Evolutionary conservation across 2,329 filamentous ascomycete species (phyloP).

Genomic region (Chaetomium olivaceum): DNA sequence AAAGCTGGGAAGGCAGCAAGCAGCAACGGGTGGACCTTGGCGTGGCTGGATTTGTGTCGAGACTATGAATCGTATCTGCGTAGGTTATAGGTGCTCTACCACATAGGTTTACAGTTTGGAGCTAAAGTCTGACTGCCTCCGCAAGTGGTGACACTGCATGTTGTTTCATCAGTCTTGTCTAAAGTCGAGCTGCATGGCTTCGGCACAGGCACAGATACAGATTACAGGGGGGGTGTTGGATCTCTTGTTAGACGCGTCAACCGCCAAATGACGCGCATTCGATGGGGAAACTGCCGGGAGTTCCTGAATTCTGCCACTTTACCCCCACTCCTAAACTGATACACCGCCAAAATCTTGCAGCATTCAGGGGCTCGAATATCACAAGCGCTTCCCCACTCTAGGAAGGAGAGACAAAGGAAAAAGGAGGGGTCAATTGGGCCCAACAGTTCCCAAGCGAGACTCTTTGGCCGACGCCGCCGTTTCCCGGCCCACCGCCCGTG

Average conservation of each 20-base stretch:
- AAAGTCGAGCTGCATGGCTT: not conserved
- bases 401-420: not conserved
- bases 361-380: conserved; percentile 13
- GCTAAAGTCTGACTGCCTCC: not conserved
- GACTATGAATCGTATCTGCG: not conserved
- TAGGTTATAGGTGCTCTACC: not conserved
- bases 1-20: not conserved
- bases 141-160: not conserved
- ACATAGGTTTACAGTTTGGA: not conserved
- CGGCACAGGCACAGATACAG: not conserved
- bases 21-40: not conserved
- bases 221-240: not conserved
- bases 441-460: not conserved
- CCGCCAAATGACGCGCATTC: conserved; percentile 14
- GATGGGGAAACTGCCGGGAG: conserved; percentile 10
- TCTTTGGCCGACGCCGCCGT: not conserved
- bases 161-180: not conserved
- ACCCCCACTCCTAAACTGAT: not conserved
- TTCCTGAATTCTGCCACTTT: conserved; percentile 12
- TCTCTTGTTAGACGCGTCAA: conserved; percentile 9
- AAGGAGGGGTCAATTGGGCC: conserved; percentile 22
- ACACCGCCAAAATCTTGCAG: conserved; percentile 13
- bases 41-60: not conserved
- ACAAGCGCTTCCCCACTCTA: conserved; percentile 14
- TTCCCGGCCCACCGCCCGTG: conserved; percentile 5